Evolutionary conservation across 1,139 yeast genomes (phyloP), one percentile per base, ranked within the genome.

Genomic region (Scheffersomyces illinoinensis): DNA sequence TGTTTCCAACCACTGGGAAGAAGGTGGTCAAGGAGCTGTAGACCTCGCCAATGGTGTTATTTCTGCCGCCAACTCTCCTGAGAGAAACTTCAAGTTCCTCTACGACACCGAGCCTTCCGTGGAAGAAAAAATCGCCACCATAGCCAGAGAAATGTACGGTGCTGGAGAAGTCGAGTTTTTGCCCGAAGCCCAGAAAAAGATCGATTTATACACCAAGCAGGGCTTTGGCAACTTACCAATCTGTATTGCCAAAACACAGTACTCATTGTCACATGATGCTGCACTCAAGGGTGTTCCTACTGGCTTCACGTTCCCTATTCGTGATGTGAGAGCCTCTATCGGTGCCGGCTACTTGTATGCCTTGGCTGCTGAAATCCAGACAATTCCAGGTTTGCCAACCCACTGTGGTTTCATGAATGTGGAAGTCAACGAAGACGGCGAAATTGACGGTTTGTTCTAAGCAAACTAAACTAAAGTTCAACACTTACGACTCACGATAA

Each of bases 271-370:
- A 18, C 98, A 93, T 73, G 98, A 95, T 76, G 95, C 98, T 54
- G 83, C 85, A 55, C 84, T 95, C 76, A 93, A 93, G 82, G 98
- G 98, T 75, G 97, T 92, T 52, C 99, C 99, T 65, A 85, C 91
- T 10, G 98, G 97, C 8, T 95, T 93, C 81, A 90, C 86, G 59
- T 91, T 95, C 80, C 99, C 99, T 55, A 91, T 95, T 68, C 86
- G 97, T 74, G 98, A 95, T 68, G 91, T 95, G 65, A 88, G 96
- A 73, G 96, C 96, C 14, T 90, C 97, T 52, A 91, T 91, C 64
- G 99, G 99, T 75, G 98, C 98, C 54, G 98, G 98, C 14, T 95
- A 95, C 77, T 83, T 95, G 72, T 93, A 93, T 71, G 98, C 98
- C 6, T 85, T 95, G 69, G 98, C 98, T 17, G 98, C 97, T 54